Base-by-base conservation (phyloP, 192 early-diverging fungal species). In the Chytriomyces hyalinus region DNA sequence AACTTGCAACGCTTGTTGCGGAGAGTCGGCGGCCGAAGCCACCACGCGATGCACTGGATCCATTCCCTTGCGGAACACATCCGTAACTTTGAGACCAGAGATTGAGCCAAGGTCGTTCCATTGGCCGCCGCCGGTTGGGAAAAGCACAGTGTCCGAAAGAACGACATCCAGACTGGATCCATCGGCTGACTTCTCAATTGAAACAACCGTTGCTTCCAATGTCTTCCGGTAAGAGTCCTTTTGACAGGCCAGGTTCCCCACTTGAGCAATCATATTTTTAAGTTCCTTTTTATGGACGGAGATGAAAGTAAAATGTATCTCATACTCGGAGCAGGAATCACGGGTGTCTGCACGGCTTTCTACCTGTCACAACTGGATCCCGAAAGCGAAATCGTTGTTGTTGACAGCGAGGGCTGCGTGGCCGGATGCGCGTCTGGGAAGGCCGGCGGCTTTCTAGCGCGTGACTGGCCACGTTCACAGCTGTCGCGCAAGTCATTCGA, bases 51-150 rank as follows among this genome's bases (percentile, higher is more conserved):
- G 93, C 36, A 93, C 81, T 66, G 88, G 86, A 20, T 84, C 84
- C 48, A 92, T 75, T 2, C 91, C 90, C 8, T 84, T 70, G 15
- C 93, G 85, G 22, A 86, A 79, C 10, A 90, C 90, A 43, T 90
- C 83, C 63, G 82, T 72, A 1, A 94, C 88, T 24, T 82, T 17
- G 17, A 77, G 7, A 8, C 44, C 61, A 28, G 80, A 81, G 61
- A 92, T 85, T 1, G 36, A 83, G 5, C 93, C 93, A 6, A 83
- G 85, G 49, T 94, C 93, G 51, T 80, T 73, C 20, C 89, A 89
- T 72, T 94, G 93, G 20, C 93, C 93, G 7, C 93, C 93, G 8
- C 93, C 93, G 60, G 90, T 89, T n/a, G 93, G 93, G 70, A 94
- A 94, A 24, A 93, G 78, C 17, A 94, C 90, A 85, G 91, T 92